A percentile compares a stretch with the other conserved stretches of the same genome.
These are phyloP conservation scores for Aspergillus sojae DNA, from an alignment of 2,329 filamentous ascomycete species.

Conservation along the genomic window DNA sequence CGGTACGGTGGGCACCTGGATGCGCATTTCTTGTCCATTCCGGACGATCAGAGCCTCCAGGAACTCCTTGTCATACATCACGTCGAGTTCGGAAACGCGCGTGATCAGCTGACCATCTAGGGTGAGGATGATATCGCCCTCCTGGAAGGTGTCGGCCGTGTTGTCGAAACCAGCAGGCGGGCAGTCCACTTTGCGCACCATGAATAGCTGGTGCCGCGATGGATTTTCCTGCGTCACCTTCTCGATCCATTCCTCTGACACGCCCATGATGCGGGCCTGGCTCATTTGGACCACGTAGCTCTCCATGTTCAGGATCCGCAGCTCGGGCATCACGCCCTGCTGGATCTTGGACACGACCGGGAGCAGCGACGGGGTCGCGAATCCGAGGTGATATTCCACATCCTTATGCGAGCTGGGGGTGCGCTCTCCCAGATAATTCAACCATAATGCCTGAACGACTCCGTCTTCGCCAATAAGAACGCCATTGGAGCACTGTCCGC, in stretches of 20 bases:
- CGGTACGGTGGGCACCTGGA: slow-evolving; percentile 81
- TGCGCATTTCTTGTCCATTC: slow-evolving; percentile 74
- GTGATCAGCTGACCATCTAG: slow-evolving; percentile 93
- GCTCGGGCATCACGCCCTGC: slow-evolving; percentile 72
- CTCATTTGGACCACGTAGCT: slow-evolving; percentile 96
- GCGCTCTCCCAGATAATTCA: slow-evolving; percentile 93
- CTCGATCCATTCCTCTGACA: slow-evolving; percentile 92
- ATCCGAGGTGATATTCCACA: slow-evolving; percentile 92
- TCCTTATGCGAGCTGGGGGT: slow-evolving; percentile 78
- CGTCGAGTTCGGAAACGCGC: slow-evolving; percentile 85
- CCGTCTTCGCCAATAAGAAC: slow-evolving; percentile 88
- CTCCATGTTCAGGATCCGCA: slow-evolving; percentile 92
- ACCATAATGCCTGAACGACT: slow-evolving; percentile 91
- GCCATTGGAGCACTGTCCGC: slow-evolving; percentile 89
- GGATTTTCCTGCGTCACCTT: slow-evolving; percentile 87
- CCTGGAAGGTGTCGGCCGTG: slow-evolving; percentile 68
- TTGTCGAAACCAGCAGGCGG: slow-evolving; percentile 50
- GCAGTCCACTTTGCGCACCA: slow-evolving; percentile 87
- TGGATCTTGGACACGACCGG: slow-evolving; percentile 89
- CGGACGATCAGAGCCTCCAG: slow-evolving; percentile 86
- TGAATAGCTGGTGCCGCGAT: slow-evolving; percentile 93
- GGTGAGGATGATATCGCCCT: slow-evolving; percentile 90
- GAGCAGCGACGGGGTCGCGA: slow-evolving; percentile 83
- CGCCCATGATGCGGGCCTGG: slow-evolving; percentile 95
- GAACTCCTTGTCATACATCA: slow-evolving; percentile 89